These are phyloP conservation scores for Collybia sordida DNA, from an alignment of 768 basidiomycete genomes.

Conservation along the genomic window DNA sequence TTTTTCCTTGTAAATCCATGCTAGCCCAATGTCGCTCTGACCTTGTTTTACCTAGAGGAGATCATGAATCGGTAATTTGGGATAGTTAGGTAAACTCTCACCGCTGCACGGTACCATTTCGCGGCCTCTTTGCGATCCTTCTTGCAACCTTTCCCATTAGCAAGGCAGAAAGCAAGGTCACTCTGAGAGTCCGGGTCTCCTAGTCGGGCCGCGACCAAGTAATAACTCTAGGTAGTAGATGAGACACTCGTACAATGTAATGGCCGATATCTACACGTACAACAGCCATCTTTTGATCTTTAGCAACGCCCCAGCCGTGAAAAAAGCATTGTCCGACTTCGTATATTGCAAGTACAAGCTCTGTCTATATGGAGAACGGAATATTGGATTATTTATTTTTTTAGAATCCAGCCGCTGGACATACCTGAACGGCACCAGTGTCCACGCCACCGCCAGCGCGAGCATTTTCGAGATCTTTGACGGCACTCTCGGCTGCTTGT, in stretches of 20 bases:
- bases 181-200: constrained; percentile 88
- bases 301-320: constrained; percentile 86
- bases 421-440: constrained; percentile 52
- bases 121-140: constrained; percentile 86
- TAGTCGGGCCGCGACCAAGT: constrained; percentile 76
- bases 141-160: constrained; percentile 87
- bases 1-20: constrained; percentile 93
- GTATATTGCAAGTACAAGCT: constrained; percentile 86
- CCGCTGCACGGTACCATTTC: constrained; percentile 88
- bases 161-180: constrained; percentile 81
- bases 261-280: constrained; percentile 39
- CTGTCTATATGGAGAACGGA: constrained; percentile 43
- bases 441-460: constrained; percentile 49
- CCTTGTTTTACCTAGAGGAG: constrained; percentile 54
- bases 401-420: constrained; percentile 1
- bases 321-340: constrained; percentile 94
- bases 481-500: constrained; percentile 78
- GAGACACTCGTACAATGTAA: constrained; percentile 1
- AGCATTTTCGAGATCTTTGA: constrained; percentile 70
- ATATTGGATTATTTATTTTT: neutral
- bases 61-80: constrained; percentile 1
- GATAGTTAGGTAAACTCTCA: constrained; percentile 30
- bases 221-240: constrained; percentile 61
- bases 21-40: constrained; percentile 77
- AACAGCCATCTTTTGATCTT: constrained; percentile 89